phyloP scores from a whole-genome alignment of 1,284 basidiomycete species.

The Cryptococcus sp. region DNA sequence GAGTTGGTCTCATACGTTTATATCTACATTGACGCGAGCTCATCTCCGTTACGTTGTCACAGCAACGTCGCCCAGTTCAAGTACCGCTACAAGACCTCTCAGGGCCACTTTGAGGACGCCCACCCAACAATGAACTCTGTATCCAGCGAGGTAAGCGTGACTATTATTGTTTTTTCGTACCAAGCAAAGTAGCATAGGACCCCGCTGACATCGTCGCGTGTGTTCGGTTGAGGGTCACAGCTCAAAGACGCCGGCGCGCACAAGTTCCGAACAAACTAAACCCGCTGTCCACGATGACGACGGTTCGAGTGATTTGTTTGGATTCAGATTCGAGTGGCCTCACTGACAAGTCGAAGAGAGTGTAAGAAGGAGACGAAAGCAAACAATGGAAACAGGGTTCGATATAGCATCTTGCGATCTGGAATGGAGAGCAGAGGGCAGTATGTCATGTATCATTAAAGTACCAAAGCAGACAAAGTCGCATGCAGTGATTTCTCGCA shows the following conservation, averaged over 20 bases:
- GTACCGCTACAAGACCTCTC: constrained; percentile 52
- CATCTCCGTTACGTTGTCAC: neutral
- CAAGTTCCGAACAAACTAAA: constrained; percentile 23
- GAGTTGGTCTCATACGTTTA: constrained; percentile 18
- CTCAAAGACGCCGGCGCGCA: constrained; percentile 19
- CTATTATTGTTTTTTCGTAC: neutral
- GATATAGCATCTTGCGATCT: no score
- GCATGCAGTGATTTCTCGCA: no score
- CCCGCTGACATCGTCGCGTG: neutral
- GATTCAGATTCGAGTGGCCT: constrained; percentile 31
- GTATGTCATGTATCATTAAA: constrained; percentile 1
- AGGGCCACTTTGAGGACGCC: constrained; percentile 50
- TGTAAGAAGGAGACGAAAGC: neutral
- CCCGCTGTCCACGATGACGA: constrained; percentile 7
- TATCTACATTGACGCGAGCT: neutral
- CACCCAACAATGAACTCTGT: constrained; percentile 44
- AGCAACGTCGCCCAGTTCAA: constrained; percentile 51
- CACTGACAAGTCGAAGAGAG: constrained; percentile 11
- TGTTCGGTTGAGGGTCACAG: constrained; percentile 10
- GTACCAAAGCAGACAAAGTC: no score
- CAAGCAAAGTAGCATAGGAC: neutral
- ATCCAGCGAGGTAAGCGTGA: constrained; percentile 35
- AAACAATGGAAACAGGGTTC: no score
- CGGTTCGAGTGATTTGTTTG: constrained; percentile 17
- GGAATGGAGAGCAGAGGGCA: no score